Evolutionary conservation across 2,329 filamentous ascomycete genomes (phyloP), one percentile per base, ranked within the genome.

Genomic region (Cercospora zeae-maydis): DNA sequence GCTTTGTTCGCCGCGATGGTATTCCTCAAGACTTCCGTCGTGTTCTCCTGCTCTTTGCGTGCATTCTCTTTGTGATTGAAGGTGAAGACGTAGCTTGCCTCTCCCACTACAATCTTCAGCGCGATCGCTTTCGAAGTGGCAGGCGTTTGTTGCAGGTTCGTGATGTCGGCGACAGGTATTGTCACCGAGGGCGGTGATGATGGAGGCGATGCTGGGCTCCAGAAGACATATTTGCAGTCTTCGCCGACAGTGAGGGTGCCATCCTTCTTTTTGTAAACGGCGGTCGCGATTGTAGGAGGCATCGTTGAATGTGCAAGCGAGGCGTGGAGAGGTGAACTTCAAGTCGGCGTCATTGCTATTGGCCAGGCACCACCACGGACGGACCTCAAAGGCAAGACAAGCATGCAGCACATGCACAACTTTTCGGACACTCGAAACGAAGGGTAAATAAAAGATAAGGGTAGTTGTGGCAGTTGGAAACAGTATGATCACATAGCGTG

Each of bases 211-310:
- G 85, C 82, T 9, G 92, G 90, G 33, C 87, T 91, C 93, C 93
- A 99, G 75, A 86, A 88, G 65, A 98, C 85, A 37, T 83, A 86
- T 72, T 85, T 85, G 72, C 86, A 83, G 76, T 96, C 91, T 61
- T 84, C 80, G 14, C 90, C 87, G 70, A 98, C 82, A 27, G 86
- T 85, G 72, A 99, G 80, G 64, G 86, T 85, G 75, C 95, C 95
- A 81, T 98, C 91, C 78, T 96, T 95, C 82, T 98, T 99, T 80
- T 97, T 98, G 83, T 95, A 98, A 63, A 88, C 82, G 58, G 89
- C 88, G 66, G 84, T 85, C 63, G 88, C 91, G 70, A 81, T 84
- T 66, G 69, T 69, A 59, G 69, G 67, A 70, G 71, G 66, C 70
- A 72, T 71, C 58, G 67, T 71, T 65, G 65, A 36, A 31, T 34